Evolutionary conservation across 2,329 filamentous ascomycete species (phyloP).

Genomic region (Sporothrix brunneoviolacea): DNA sequence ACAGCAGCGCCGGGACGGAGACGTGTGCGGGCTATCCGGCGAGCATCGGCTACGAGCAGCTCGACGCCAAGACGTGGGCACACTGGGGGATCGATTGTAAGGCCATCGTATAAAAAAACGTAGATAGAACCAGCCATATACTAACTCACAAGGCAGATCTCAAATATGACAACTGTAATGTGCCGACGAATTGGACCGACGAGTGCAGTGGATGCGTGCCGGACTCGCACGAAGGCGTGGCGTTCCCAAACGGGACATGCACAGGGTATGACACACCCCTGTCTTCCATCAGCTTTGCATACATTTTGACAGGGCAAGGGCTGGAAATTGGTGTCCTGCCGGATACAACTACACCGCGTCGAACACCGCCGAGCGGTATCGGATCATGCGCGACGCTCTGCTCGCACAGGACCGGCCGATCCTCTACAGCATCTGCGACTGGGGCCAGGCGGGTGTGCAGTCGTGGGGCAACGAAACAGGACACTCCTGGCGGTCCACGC

Average conservation of each 20-base stretch:
- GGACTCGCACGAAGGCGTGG: conserved; percentile 10
- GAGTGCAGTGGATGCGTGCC: conserved; percentile 3
- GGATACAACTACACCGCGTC: conserved; percentile 41
- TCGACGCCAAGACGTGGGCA: conserved; percentile 52
- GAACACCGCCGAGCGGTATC: conserved; percentile 36
- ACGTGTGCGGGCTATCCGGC: conserved; percentile 54
- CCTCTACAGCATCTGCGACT: conserved; percentile 40
- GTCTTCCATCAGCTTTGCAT: too few relatives aligned
- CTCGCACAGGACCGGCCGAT: conserved; percentile 32
- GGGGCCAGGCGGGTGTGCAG: conserved; percentile 37
- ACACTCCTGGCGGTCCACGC: conserved; percentile 31
- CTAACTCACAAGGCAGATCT: conserved; percentile 31
- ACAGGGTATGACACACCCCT: too few relatives aligned
- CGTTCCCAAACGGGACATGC: neutral
- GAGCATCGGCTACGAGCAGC: conserved; percentile 47
- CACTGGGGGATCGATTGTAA: conserved; percentile 52
- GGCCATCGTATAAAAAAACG: conserved; percentile 9
- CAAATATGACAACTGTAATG: conserved; percentile 51
- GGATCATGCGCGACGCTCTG: conserved; percentile 38
- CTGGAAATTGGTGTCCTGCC: conserved; percentile 22
- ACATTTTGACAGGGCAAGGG: too few relatives aligned
- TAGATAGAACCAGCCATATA: too few relatives aligned
- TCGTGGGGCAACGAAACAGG: conserved; percentile 38
- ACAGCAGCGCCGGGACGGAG: conserved; percentile 42
- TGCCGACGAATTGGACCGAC: conserved; percentile 13